Percentiles rank a stretch among this genome's conserved stretches.
phyloP scores from a whole-genome alignment of 202 grass and related monocot species.

The Eragrostis tef region DNA sequence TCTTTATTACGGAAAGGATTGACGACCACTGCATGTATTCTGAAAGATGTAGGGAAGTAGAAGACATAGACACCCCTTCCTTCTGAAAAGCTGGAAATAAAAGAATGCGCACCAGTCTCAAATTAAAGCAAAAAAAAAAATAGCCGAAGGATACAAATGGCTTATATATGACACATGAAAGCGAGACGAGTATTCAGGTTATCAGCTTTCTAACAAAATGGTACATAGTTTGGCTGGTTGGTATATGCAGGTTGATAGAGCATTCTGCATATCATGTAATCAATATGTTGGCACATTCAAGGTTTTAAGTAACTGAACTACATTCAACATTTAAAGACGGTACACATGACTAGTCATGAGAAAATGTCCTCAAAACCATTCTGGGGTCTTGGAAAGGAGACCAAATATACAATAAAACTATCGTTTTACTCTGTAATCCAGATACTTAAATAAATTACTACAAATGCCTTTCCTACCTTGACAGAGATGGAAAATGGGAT shows the following conservation, averaged over 20 bases:
- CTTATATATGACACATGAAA: conserved; percentile 4
- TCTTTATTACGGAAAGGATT: conserved; percentile 97
- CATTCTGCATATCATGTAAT: conserved; percentile 4
- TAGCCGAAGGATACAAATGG: conserved; percentile 18
- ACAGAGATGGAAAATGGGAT: not conserved
- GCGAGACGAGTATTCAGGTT: not conserved
- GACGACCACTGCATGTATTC: conserved; percentile 75
- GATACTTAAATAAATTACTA: conserved; percentile 32
- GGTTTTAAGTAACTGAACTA: not conserved
- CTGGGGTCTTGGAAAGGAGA: conserved; percentile 24
- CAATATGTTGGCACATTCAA: conserved; percentile 2
- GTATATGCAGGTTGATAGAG: not conserved
- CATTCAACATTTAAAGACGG: conserved; percentile 27
- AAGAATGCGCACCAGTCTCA: conserved; percentile 42
- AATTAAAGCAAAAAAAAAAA: conserved; percentile 27
- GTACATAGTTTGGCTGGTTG: conserved; percentile 5
- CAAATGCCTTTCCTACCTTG: not conserved
- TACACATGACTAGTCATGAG: too few species aligned
- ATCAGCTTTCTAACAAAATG: not conserved
- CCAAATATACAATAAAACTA: conserved; percentile 28
- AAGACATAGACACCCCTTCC: conserved; percentile 88
- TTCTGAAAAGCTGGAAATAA: conserved; percentile 74
- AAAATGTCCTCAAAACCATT: conserved; percentile 33
- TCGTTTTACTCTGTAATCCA: conserved; percentile 33
- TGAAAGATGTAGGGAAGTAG: conserved; percentile 71